Conservation (phyloP, 352 stramenopile species). For the Phytophthora cactorum region DNA sequence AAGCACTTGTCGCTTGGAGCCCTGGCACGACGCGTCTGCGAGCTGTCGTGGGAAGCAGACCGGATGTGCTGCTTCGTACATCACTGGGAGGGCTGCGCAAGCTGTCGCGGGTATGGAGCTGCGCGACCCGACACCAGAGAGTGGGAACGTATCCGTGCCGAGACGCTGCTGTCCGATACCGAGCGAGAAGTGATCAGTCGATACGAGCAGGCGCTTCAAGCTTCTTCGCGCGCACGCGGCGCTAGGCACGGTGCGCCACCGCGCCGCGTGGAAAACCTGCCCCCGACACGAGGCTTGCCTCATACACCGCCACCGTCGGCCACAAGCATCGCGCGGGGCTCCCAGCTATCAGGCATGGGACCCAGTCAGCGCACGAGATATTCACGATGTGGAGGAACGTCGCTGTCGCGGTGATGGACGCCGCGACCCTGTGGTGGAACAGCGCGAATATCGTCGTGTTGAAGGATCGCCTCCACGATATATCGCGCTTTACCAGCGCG, state of each 20-base stretch:
- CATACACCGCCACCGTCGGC: constrained; percentile 7
- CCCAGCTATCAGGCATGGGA: constrained; percentile 6
- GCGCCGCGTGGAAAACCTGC: neutral
- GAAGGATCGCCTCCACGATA: neutral
- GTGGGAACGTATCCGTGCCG: neutral
- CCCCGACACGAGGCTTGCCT: constrained; percentile 4
- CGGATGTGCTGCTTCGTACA: neutral
- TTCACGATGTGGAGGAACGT: neutral
- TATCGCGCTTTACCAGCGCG: too few relatives aligned
- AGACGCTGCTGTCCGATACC: neutral
- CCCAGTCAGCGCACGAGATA: constrained; percentile 11
- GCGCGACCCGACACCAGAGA: neutral
- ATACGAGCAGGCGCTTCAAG: neutral
- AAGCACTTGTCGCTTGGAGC: neutral
- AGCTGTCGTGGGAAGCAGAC: neutral
- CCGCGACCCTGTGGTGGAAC: neutral
- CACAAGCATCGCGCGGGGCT: neutral
- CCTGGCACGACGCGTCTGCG: neutral
- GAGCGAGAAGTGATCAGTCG: neutral
- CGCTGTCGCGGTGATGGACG: neutral
- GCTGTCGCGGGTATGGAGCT: neutral
- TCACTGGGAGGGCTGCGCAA: neutral
- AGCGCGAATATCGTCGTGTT: neutral
- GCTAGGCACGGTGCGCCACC: neutral
- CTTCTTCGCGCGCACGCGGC: neutral